Evolutionary conservation across 495 filamentous ascomycete species (phyloP), one percentile per base, ranked within the genome.

Genomic region (Aspergillus asperescens): DNA sequence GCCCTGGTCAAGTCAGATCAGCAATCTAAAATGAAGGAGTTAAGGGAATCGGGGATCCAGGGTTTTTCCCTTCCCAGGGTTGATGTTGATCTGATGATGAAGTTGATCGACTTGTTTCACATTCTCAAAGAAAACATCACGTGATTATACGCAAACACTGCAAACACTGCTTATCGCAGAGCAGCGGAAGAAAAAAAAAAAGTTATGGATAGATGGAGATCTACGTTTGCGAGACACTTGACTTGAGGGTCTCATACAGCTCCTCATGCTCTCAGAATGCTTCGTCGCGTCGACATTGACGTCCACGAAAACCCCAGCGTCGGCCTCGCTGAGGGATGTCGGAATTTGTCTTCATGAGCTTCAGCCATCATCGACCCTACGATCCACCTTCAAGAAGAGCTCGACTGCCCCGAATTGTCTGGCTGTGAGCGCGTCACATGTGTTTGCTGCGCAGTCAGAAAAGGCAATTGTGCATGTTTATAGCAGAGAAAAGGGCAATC

Each of bases 391-490:
- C 79, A 97, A 96, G 79, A 96, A 95, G 73, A 95, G 87, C 72
- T 89, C 88, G 27, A 85, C 86, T 7, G 74, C 83, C 19, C 71
- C 78, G 39, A 88, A 90, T 67, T 85, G 88, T 55, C 71, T 98
- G 22, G 93, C 88, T 25, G 79, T 89, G 52, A 96, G 80, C 63
- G 76, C 82, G 32, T 84, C 85, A 18, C 93, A 98, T 64, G 77
- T 97, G 28, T 98, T 94, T 61, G 83, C 92, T 2, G 92, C 87
- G 7, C 93, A 98, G 63, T 78, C 81, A 12, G 90, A 89, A 31
- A 97, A 96, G 67, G 89, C 90, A 1, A 84, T 94, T 24, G 76
- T 98, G 5, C 89, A 96, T 71, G 87, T 98, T 47, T 97, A 96
- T 64, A 88, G 80, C 46, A 79, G 90, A 42, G 77, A 85, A 48